Evolutionary conservation across 352 stramenopile species (phyloP).

Genomic region (Phytophthora brassicae): DNA sequence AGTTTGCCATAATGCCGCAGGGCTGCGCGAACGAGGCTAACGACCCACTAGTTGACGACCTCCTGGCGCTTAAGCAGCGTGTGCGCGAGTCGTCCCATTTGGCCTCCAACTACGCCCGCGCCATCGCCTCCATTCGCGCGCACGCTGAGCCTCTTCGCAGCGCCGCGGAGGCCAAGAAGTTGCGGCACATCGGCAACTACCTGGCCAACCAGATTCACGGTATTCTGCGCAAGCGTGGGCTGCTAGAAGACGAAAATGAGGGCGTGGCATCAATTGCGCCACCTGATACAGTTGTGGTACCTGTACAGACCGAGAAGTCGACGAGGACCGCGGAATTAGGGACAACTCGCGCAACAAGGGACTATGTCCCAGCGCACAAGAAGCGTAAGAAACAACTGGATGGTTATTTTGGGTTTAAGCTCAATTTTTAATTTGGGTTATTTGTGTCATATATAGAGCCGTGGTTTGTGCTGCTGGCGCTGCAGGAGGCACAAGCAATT

Average conservation of each 20-base stretch:
- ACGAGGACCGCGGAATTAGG: not conserved
- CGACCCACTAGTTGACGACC: conserved; percentile 70
- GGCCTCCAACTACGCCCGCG: conserved; percentile 60
- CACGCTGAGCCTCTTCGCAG: conserved; percentile 45
- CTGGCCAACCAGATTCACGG: conserved; percentile 84
- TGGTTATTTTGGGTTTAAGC: not conserved
- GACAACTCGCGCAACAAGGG: not conserved
- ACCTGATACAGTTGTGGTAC: not conserved
- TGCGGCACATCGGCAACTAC: conserved; percentile 84
- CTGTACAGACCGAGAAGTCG: conserved; percentile 9
- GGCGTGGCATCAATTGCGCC: not conserved
- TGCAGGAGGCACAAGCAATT: conserved; percentile 44
- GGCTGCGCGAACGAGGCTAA: conserved; percentile 64
- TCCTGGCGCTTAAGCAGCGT: conserved; percentile 51
- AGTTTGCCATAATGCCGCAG: no score
- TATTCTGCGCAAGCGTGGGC: conserved; percentile 56
- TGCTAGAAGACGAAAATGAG: conserved; percentile 4
- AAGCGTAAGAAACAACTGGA: conserved; percentile 47
- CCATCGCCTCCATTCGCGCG: conserved; percentile 70
- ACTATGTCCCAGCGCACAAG: conserved; percentile 54
- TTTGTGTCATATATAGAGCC: conserved; percentile 45
- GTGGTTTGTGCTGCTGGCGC: conserved; percentile 69
- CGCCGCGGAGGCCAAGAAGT: conserved; percentile 59
- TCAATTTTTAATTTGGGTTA: not conserved
- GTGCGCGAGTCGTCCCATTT: conserved; percentile 73